Percentiles rank a stretch among this genome's conserved stretches.
These are phyloP conservation scores for Ascochyta pisi DNA, from an alignment of 2,329 filamentous ascomycete species.

Conservation along the genomic window DNA sequence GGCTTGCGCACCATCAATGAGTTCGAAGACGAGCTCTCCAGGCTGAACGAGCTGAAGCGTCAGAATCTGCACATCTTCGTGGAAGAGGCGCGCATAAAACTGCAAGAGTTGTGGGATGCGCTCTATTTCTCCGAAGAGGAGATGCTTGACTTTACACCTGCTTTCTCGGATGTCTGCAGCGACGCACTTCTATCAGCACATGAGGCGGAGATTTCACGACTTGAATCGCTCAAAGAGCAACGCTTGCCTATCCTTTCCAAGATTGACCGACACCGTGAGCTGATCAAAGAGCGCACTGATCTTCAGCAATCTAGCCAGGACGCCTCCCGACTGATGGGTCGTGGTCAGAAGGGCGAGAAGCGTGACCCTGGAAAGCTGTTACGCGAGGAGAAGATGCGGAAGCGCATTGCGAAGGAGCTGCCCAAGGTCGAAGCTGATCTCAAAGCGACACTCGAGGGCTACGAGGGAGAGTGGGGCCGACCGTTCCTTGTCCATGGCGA, in stretches of 20 bases:
- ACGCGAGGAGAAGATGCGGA: constrained; percentile 97
- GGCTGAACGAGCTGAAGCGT: constrained; percentile 89
- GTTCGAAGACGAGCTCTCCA: constrained; percentile 86
- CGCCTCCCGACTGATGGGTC: constrained; percentile 88
- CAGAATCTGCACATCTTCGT: constrained; percentile 96
- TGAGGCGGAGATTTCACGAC: constrained; percentile 83
- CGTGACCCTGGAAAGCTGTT: constrained; percentile 93
- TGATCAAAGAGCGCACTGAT: constrained; percentile 86
- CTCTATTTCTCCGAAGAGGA: constrained; percentile 97
- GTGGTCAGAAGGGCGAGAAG: constrained; percentile 90
- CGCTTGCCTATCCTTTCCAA: constrained; percentile 82
- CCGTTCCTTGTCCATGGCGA: constrained; percentile 94
- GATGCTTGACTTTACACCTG: constrained; percentile 97
- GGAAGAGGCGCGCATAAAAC: constrained; percentile 86
- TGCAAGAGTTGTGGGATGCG: constrained; percentile 94
- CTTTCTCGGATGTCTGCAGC: constrained; percentile 96
- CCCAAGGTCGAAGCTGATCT: constrained; percentile 88
- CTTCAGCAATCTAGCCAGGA: constrained; percentile 92
- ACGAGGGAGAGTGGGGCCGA: constrained; percentile 92
- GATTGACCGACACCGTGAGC: constrained; percentile 80
- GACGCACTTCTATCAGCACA: constrained; percentile 94
- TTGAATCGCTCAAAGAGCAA: constrained; percentile 85
- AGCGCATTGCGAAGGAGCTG: constrained; percentile 93
- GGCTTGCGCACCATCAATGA: constrained; percentile 93
- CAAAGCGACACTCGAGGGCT: constrained; percentile 78